Evolutionary conservation across 192 early-diverging fungal genomes (phyloP).

Genomic region (Coemansia sp.): DNA sequence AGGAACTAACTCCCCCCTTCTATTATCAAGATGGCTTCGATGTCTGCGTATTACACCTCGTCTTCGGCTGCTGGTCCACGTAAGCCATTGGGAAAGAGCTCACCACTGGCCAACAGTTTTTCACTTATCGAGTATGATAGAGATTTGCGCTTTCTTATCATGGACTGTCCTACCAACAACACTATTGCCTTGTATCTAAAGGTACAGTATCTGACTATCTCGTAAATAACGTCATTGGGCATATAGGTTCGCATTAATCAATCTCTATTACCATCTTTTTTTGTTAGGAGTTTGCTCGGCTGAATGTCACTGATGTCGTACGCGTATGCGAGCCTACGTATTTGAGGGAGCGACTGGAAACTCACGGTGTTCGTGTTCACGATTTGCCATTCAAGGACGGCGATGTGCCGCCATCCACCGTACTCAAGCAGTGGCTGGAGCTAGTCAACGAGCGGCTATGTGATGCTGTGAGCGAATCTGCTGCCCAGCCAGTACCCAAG

Average conservation of each 20-base stretch:
- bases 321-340: conserved; percentile 94
- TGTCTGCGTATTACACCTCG: conserved; percentile 47
- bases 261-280: background rate
- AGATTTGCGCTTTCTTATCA: conserved; percentile 82
- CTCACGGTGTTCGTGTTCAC: conserved; percentile 74
- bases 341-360: conserved; percentile 61
- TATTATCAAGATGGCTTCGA: conserved; percentile 40
- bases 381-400: conserved; percentile 93
- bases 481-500: conserved; percentile 39
- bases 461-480: conserved; percentile 29
- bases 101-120: conserved; percentile 53
- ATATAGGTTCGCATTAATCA: background rate
- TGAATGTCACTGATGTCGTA: conserved; percentile 85
- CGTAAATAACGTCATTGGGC: background rate
- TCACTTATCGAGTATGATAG: conserved; percentile 57
- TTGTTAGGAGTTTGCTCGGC: conserved; percentile 65
- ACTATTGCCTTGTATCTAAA: conserved; percentile 76
- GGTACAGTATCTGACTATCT: conserved; percentile 21
- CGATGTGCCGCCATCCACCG: conserved; percentile 66
- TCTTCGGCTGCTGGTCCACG: conserved; percentile 30
- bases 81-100: conserved; percentile 53
- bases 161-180: conserved; percentile 89
- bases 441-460: conserved; percentile 64
- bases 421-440: conserved; percentile 66
- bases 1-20: background rate